Percentiles rank a stretch among this genome's conserved stretches.
phyloP scores from a whole-genome alignment of 1,139 yeast species.

The Meyerozyma athensensis region DNA sequence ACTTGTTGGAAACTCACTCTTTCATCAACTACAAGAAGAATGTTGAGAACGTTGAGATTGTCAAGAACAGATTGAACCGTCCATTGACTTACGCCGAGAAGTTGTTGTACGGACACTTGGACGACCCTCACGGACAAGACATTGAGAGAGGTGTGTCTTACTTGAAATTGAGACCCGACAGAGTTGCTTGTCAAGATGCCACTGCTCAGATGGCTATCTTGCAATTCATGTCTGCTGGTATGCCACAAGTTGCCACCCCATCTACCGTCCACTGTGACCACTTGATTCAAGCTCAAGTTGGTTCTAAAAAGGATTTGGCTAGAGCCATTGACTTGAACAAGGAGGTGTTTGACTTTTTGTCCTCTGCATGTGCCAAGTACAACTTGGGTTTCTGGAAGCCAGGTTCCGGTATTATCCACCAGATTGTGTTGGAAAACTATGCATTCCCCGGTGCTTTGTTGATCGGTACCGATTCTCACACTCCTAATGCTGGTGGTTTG shows the following conservation, averaged over 20 bases:
- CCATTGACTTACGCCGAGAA: conserved; percentile 98
- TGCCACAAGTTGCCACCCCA: conserved; percentile 93
- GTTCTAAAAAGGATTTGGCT: conserved; percentile 87
- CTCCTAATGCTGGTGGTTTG: conserved; percentile 99
- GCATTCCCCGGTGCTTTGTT: conserved; percentile 97
- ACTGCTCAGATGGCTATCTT: conserved; percentile 99
- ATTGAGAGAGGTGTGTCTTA: conserved; percentile 95
- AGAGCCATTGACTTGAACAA: conserved; percentile 91
- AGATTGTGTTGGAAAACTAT: conserved; percentile 94
- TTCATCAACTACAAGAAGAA: conserved; percentile 76
- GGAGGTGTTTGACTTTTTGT: conserved; percentile 95
- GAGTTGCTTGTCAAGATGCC: conserved; percentile 99
- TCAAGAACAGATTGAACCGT: conserved; percentile 80
- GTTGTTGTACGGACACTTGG: conserved; percentile 92
- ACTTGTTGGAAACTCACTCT: conserved; percentile 82
- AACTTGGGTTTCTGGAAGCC: conserved; percentile 99
- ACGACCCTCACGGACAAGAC: conserved; percentile 91
- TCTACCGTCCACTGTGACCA: conserved; percentile 99
- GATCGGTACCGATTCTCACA: conserved; percentile 98
- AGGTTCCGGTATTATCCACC: conserved; percentile 98
- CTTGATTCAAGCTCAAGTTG: conserved; percentile 95
- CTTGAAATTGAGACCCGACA: conserved; percentile 96
- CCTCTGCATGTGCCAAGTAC: conserved; percentile 93
- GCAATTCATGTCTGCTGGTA: conserved; percentile 96
- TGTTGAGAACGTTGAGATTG: conserved; percentile 80